Percentiles rank a stretch among this genome's conserved stretches.
Evolutionary conservation across 495 filamentous ascomycete species (phyloP).

Genomic region (Margaritispora aquatica): DNA sequence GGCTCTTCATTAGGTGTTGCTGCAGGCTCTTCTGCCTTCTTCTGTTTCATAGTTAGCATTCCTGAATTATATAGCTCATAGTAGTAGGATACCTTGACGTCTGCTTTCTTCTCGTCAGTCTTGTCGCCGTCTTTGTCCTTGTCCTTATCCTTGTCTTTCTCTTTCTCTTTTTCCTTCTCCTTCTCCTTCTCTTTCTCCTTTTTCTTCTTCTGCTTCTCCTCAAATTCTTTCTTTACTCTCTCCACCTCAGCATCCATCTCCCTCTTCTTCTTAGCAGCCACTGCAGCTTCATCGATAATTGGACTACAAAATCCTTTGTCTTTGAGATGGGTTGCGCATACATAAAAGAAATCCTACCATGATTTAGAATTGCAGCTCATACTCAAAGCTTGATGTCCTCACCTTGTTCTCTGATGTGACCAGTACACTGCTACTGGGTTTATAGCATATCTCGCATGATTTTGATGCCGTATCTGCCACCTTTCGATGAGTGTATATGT

Average conservation of each 20-base stretch:
- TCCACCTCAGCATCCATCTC: slow-evolving; percentile 67
- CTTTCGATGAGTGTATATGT: slow-evolving; percentile 79
- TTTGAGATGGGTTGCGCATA: slow-evolving; percentile 78
- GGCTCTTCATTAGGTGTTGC: slow-evolving; percentile 48
- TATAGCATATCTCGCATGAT: slow-evolving; percentile 86
- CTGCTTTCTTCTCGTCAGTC: slow-evolving; percentile 41
- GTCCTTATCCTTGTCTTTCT: slow-evolving; percentile 27
- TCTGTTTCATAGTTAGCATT: slow-evolving; percentile 10
- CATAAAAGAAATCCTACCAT: slow-evolving; percentile 84
- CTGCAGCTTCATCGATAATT: slow-evolving; percentile 69
- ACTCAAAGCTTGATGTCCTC: too few species aligned
- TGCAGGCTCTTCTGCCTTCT: slow-evolving; percentile 13
- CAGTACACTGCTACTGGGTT: slow-evolving; percentile 77
- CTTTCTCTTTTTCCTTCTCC: slow-evolving; percentile 41
- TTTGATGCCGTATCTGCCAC: slow-evolving; percentile 81
- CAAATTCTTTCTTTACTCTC: slow-evolving; percentile 71
- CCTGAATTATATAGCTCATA: background rate
- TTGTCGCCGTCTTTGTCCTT: slow-evolving; percentile 45
- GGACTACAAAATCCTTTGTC: slow-evolving; percentile 77
- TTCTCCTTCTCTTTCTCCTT: slow-evolving; percentile 51
- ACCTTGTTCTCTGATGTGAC: slow-evolving; percentile 87
- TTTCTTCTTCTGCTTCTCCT: slow-evolving; percentile 64
- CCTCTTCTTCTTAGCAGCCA: slow-evolving; percentile 60
- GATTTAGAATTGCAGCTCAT: too few species aligned
- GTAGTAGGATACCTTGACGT: slow-evolving; percentile 38